Conservation (phyloP, 306 rosid genomes). For the Cicer chorassanicum region DNA sequence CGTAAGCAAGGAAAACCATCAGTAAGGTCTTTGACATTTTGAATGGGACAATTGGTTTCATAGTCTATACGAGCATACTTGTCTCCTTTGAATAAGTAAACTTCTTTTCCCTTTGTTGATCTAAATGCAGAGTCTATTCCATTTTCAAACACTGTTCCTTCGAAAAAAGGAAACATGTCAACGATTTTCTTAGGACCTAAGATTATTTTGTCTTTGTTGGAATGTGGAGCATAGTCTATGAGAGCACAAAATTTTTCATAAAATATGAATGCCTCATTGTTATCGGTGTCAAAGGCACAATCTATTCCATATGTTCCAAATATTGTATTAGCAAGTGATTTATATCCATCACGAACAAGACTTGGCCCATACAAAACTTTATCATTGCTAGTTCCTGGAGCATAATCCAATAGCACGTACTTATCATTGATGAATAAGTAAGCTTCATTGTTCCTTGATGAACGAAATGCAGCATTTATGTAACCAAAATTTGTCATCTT, state of each 20-base stretch:
- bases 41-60: background rate
- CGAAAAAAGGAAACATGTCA: constrained; percentile 12
- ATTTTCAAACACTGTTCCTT: background rate
- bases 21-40: background rate
- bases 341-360: background rate
- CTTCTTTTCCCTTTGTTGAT: background rate
- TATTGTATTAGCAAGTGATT: background rate
- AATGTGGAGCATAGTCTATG: constrained; percentile 20
- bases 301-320: constrained; percentile 4
- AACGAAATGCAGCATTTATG: constrained; percentile 10
- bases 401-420: constrained; percentile 3
- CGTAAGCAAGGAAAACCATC: background rate
- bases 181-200: constrained; percentile 3
- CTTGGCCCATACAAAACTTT: background rate
- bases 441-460: background rate
- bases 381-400: background rate
- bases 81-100: background rate
- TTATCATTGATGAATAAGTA: background rate
- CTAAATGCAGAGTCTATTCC: background rate
- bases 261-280: background rate
- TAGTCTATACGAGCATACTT: background rate
- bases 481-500: too few relatives aligned
- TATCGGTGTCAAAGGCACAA: constrained; percentile 1
- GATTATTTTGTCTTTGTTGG: background rate
- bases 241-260: background rate